Conservation (phyloP, 148 eudicot genomes). For the Vaccinium vitisidaea region DNA sequence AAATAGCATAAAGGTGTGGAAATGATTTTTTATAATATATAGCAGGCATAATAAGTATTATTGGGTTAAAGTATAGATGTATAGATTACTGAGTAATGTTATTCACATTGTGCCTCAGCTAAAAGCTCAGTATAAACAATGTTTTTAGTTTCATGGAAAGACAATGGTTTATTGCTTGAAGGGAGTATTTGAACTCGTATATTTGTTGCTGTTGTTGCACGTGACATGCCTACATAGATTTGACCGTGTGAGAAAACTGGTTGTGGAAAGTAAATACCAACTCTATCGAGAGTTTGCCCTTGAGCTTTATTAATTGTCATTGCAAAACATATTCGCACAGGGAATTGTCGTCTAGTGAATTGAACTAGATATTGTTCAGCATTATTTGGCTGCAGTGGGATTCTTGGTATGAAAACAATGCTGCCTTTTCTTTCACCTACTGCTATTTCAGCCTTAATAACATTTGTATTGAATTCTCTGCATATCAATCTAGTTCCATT, state of each 20-base stretch:
- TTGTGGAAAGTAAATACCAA: background rate
- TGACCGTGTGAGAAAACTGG: background rate
- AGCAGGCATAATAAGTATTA: too few relatives aligned
- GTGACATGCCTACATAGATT: background rate
- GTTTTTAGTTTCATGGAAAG: background rate
- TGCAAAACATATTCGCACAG: background rate
- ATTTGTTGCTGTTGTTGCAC: background rate
- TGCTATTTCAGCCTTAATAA: background rate
- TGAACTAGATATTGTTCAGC: background rate
- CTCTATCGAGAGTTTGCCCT: background rate
- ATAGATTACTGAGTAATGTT: too few relatives aligned
- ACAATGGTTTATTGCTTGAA: too few relatives aligned
- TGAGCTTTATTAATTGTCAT: background rate
- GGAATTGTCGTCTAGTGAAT: background rate
- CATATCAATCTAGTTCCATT: background rate
- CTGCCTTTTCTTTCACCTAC: background rate
- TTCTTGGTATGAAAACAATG: background rate
- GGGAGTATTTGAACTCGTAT: too few relatives aligned
- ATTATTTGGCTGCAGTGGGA: background rate
- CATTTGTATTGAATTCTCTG: accelerated
- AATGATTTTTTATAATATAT: too few relatives aligned
- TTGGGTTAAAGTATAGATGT: too few relatives aligned
- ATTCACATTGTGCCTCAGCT: background rate
- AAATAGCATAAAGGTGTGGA: too few relatives aligned
- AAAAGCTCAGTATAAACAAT: background rate